A percentile compares a stretch with the other conserved stretches of the same genome.
phyloP scores from a whole-genome alignment of 2,329 filamentous ascomycete species.

The Monilinia laxa region DNA sequence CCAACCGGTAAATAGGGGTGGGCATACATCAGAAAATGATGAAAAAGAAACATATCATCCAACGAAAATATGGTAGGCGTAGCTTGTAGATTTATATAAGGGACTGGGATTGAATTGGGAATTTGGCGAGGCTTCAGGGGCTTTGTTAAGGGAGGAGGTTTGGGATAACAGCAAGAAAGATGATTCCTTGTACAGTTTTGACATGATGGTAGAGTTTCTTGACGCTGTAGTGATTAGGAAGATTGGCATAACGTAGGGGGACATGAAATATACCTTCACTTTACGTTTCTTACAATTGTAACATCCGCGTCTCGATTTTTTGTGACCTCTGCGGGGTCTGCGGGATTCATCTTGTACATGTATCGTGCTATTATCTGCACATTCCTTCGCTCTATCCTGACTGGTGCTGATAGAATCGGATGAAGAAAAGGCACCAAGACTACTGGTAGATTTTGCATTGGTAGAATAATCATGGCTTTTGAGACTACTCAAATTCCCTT shows the following conservation, averaged over 20 bases:
- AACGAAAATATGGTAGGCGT: neutral
- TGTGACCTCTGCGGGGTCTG: constrained; percentile 3
- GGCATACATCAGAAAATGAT: constrained; percentile 11
- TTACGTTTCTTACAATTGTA: constrained; percentile 15
- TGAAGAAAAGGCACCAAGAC: no score
- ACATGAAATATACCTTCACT: neutral
- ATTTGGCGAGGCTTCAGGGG: neutral
- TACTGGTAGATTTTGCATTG: neutral
- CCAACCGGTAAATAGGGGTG: constrained; percentile 6
- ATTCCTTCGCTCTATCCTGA: neutral
- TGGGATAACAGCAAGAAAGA: constrained; percentile 7
- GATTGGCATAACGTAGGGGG: neutral
- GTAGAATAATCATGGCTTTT: neutral
- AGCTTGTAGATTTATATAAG: neutral
- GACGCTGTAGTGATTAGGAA: neutral
- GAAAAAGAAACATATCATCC: constrained; percentile 12
- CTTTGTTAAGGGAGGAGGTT: no score
- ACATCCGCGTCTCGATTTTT: constrained; percentile 14
- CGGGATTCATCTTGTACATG: neutral
- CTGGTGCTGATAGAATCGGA: neutral
- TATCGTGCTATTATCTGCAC: neutral
- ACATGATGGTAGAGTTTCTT: constrained; percentile 13
- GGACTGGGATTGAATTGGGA: neutral
- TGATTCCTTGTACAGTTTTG: constrained; percentile 2
- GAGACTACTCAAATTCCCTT: neutral